phyloP scores from a whole-genome alignment of 2,329 filamentous ascomycete species.

The Apiospora aurea region DNA sequence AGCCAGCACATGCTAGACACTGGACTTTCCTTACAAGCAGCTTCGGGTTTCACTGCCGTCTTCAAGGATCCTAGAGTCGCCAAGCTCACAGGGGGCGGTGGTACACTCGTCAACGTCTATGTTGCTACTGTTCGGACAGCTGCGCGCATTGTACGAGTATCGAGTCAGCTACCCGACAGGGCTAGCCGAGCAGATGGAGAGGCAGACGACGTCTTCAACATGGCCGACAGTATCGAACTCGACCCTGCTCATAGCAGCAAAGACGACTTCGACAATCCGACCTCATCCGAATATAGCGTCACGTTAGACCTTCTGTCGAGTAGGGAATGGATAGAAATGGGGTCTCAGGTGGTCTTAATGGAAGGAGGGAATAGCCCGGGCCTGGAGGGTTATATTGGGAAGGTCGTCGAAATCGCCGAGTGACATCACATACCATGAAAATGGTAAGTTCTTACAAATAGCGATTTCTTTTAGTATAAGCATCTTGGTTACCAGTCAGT shows the following conservation, averaged over 20 bases:
- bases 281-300: constrained; percentile 57
- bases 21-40: constrained; percentile 66
- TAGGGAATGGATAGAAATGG: constrained; percentile 77
- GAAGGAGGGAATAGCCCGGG: constrained; percentile 74
- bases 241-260: constrained; percentile 39
- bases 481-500: neutral
- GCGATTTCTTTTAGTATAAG: neutral
- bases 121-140: constrained; percentile 85
- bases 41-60: constrained; percentile 73
- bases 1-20: constrained; percentile 64
- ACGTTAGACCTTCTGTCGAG: constrained; percentile 72
- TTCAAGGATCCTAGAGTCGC: constrained; percentile 72
- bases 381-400: constrained; percentile 76
- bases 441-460: neutral
- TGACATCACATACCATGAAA: constrained; percentile 41
- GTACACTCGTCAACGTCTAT: constrained; percentile 81
- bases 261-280: constrained; percentile 34
- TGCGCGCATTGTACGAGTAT: constrained; percentile 73
- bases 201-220: constrained; percentile 63
- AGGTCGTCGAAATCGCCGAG: constrained; percentile 67
- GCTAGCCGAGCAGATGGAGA: constrained; percentile 47
- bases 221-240: constrained; percentile 56
- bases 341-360: constrained; percentile 73
- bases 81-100: constrained; percentile 69
- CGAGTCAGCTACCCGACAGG: constrained; percentile 37